Evolutionary conservation across 2,329 filamentous ascomycete genomes (phyloP).

Genomic region (Ophiostoma ips): DNA sequence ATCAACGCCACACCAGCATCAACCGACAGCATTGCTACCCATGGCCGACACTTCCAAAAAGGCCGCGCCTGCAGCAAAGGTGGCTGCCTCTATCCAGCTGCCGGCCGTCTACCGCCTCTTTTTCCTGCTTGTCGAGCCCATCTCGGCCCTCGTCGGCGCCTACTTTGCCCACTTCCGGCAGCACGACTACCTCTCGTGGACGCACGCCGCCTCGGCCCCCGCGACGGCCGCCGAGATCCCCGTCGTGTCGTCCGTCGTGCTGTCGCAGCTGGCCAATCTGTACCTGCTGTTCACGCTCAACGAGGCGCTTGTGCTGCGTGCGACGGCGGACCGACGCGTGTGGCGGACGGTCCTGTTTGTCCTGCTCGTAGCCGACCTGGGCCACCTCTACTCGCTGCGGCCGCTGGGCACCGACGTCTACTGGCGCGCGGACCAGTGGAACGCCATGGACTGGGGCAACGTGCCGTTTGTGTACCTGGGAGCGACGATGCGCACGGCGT

Average conservation of each 20-base stretch:
- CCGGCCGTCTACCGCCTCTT: constrained; percentile 50
- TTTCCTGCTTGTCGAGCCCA: constrained; percentile 59
- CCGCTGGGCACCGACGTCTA: constrained; percentile 48
- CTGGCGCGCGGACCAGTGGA: constrained; percentile 49
- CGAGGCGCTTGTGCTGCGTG: constrained; percentile 61
- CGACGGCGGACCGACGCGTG: constrained; percentile 52
- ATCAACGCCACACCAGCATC: too few relatives aligned
- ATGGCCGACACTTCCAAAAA: constrained; percentile 3
- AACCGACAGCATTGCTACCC: too few relatives aligned
- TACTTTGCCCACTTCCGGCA: constrained; percentile 32
- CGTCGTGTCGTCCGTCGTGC: constrained; percentile 47
- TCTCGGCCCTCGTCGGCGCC: constrained; percentile 38
- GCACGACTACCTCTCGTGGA: constrained; percentile 47
- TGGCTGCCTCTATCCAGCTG: constrained; percentile 14
- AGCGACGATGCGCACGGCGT: constrained; percentile 43
- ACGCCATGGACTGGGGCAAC: constrained; percentile 54
- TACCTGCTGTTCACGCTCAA: constrained; percentile 67
- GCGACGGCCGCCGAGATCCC: constrained; percentile 30
- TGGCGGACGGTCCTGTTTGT: constrained; percentile 55
- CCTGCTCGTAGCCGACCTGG: constrained; percentile 61
- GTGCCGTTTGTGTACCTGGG: constrained; percentile 57
- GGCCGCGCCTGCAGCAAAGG: background rate
- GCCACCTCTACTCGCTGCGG: constrained; percentile 55
- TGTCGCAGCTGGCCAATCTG: constrained; percentile 65
- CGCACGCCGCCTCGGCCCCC: constrained; percentile 39